Evolutionary conservation across 1,139 yeast genomes (phyloP).

Genomic region (Debaryomyces subglobosus): DNA sequence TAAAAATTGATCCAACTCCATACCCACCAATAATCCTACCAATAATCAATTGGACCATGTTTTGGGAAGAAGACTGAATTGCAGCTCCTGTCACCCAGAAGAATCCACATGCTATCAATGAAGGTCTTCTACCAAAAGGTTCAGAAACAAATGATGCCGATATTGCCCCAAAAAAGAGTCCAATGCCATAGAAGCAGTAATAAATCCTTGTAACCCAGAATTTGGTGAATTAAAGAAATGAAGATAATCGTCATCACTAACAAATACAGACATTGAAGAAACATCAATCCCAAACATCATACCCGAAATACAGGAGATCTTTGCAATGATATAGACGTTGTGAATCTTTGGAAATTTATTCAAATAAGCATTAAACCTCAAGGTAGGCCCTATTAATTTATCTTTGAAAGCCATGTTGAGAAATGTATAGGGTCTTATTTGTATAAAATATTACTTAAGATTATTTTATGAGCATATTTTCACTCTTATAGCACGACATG

Average conservation of each 20-base stretch:
- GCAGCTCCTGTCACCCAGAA: constrained; percentile 39
- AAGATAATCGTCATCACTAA: constrained; percentile 43
- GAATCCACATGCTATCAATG: constrained; percentile 30
- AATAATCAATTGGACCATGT: constrained; percentile 39
- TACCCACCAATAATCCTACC: constrained; percentile 59
- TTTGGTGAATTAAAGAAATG: constrained; percentile 9
- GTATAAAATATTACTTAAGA: not conserved
- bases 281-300: constrained; percentile 64
- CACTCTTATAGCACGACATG: not conserved
- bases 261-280: constrained; percentile 60
- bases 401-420: not conserved
- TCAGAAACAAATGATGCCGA: constrained; percentile 34
- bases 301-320: constrained; percentile 52
- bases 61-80: constrained; percentile 33
- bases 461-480: not conserved
- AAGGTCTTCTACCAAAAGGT: constrained; percentile 38
- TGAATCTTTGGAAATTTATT: constrained; percentile 42
- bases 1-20: constrained; percentile 64
- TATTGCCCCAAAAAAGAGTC: constrained; percentile 41
- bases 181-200: constrained; percentile 38
- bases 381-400: constrained; percentile 17
- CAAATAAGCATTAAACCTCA: constrained; percentile 27
- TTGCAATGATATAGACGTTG: constrained; percentile 41
- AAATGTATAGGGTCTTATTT: not conserved
- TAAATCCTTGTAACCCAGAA: constrained; percentile 32